Conservation (phyloP, 2,329 filamentous ascomycete species). For the Ceratocystis diversiconidia region DNA sequence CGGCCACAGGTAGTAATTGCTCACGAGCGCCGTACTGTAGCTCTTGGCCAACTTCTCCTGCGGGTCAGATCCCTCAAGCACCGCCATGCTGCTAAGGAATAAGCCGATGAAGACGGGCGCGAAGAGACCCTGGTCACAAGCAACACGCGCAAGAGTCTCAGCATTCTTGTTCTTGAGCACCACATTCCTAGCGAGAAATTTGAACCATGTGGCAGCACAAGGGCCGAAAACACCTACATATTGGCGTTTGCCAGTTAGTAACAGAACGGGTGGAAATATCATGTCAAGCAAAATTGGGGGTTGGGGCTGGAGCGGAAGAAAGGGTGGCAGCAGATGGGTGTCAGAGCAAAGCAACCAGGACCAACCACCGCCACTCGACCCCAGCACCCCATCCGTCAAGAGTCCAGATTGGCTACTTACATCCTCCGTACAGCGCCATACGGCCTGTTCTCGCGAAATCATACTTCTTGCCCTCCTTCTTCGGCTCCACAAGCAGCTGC, state of each 20-base stretch:
- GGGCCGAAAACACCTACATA: constrained; percentile 65
- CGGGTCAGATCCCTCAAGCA: constrained; percentile 52
- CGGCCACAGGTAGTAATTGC: constrained; percentile 85
- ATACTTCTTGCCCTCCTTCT: constrained; percentile 53
- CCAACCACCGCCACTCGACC: neutral
- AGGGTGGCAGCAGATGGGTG: too few relatives aligned
- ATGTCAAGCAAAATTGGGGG: neutral
- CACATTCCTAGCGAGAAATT: constrained; percentile 58
- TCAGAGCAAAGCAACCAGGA: too few relatives aligned
- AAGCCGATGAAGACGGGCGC: constrained; percentile 68
- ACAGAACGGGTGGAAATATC: constrained; percentile 3
- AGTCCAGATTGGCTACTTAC: constrained; percentile 31
- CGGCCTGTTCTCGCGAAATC: constrained; percentile 56
- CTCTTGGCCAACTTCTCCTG: constrained; percentile 56
- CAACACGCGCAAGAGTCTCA: constrained; percentile 65
- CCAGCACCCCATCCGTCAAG: neutral
- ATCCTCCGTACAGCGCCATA: constrained; percentile 68
- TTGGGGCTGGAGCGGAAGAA: constrained; percentile 3
- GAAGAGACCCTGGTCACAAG: constrained; percentile 67
- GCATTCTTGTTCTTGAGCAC: constrained; percentile 47
- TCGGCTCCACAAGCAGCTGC: constrained; percentile 79
- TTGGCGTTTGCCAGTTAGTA: neutral
- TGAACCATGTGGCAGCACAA: constrained; percentile 75
- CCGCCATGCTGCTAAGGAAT: constrained; percentile 75
- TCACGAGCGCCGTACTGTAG: constrained; percentile 57